A percentile compares a stretch with the other conserved stretches of the same genome.
phyloP scores from a whole-genome alignment of 2,329 filamentous ascomycete genomes.

The Amesomyces nigricolor region DNA sequence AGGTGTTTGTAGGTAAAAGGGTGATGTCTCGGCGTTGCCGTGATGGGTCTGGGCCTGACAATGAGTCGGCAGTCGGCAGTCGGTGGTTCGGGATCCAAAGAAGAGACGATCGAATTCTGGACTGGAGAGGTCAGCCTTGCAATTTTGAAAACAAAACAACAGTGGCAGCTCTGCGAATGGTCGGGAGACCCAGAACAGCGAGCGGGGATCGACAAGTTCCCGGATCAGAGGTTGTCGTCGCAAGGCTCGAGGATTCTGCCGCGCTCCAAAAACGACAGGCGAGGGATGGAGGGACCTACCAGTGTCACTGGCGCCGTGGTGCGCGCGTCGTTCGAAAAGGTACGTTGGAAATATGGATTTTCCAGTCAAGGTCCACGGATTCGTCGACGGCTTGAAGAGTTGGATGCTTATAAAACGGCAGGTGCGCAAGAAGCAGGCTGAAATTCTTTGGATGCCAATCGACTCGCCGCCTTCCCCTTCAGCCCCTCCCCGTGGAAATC shows the following conservation, averaged over 20 bases:
- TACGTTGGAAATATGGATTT: not conserved
- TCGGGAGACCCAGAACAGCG: not conserved
- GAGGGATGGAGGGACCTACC: constrained; percentile 1
- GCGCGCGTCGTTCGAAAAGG: too few relatives aligned
- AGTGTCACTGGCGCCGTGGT: not conserved
- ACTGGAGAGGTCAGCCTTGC: not conserved
- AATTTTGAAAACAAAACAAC: not conserved
- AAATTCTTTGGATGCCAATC: constrained; percentile 24
- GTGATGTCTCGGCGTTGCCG: constrained; percentile 1
- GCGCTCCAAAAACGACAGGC: not conserved
- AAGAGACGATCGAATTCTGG: not conserved
- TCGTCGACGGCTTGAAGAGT: not conserved
- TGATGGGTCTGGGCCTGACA: constrained; percentile 10
- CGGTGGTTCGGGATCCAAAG: not conserved
- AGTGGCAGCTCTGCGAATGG: not conserved
- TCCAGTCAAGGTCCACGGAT: constrained; percentile 13
- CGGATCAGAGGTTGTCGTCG: not conserved
- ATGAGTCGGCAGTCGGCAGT: not conserved
- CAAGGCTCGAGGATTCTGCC: constrained; percentile 13
- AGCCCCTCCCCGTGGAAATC: constrained; percentile 29
- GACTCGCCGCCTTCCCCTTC: constrained; percentile 26
- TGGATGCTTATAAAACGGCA: constrained; percentile 23
- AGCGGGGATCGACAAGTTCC: not conserved
- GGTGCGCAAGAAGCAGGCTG: constrained; percentile 23
- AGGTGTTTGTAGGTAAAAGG: not conserved